phyloP scores from a whole-genome alignment of 2,329 filamentous ascomycete species.

The Diaporthe sp. region DNA sequence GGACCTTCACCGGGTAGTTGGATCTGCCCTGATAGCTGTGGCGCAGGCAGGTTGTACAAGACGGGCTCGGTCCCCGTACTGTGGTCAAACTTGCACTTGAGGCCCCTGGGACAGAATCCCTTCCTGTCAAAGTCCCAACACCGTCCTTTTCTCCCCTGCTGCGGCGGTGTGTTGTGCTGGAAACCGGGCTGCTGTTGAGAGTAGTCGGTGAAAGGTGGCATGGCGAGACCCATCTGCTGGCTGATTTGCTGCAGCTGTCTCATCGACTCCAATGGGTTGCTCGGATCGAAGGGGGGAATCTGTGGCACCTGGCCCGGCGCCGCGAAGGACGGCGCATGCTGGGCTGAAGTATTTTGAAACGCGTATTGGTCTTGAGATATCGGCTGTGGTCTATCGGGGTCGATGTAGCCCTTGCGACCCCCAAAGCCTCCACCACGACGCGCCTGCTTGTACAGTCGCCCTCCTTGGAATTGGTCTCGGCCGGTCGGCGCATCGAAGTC shows the following conservation, averaged over 20 bases:
- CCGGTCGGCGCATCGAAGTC: slow-evolving; percentile 50
- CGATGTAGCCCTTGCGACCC: slow-evolving; percentile 39
- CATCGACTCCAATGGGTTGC: slow-evolving; percentile 72
- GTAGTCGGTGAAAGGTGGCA: slow-evolving; percentile 57
- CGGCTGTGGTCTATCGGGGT: slow-evolving; percentile 46
- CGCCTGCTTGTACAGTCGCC: slow-evolving; percentile 70
- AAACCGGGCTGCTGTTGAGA: slow-evolving; percentile 40
- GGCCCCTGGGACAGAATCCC: slow-evolving; percentile 78
- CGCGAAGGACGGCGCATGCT: slow-evolving; percentile 44
- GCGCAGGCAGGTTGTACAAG: slow-evolving; percentile 46
- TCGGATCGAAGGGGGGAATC: slow-evolving; percentile 68
- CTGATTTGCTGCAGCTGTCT: slow-evolving; percentile 73
- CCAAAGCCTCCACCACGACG: slow-evolving; percentile 62
- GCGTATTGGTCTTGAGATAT: slow-evolving; percentile 37
- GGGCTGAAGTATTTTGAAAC: slow-evolving; percentile 34
- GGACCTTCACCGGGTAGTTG: slow-evolving; percentile 52
- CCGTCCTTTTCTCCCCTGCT: slow-evolving; percentile 58
- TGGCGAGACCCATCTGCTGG: slow-evolving; percentile 67
- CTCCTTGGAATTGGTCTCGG: slow-evolving; percentile 50
- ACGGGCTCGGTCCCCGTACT: slow-evolving; percentile 67
- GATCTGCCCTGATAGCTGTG: slow-evolving; percentile 44
- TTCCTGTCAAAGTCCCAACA: slow-evolving; percentile 81
- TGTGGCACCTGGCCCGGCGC: slow-evolving; percentile 41
- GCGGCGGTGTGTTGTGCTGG: slow-evolving; percentile 42
- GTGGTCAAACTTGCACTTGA: slow-evolving; percentile 78